Evolutionary conservation across 257 asterid species (phyloP), one percentile per base, ranked within the genome.

Genomic region (Nicotiana tomentosiformis): DNA sequence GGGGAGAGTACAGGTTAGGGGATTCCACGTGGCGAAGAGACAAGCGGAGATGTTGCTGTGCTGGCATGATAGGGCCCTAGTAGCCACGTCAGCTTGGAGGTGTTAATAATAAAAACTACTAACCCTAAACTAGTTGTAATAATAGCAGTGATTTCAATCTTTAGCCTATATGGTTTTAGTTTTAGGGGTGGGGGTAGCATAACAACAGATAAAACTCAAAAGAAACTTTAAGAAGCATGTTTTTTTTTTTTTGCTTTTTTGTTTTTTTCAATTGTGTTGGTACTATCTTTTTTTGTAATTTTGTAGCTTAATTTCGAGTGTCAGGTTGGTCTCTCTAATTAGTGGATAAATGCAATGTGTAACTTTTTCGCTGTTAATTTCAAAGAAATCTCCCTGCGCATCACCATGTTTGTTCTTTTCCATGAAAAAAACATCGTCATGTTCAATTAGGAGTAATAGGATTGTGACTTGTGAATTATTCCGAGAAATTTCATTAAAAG

Each of bases 1-100:
- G 37, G 80, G 97, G 89, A 88, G 92, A 83, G 87, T 90, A 61
- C 93, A 93, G 9, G 95, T 90, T 0, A 88, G 97, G 78, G 99
- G 99, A 7, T 94, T 96, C 93, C 98, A 92, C 86, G 97, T 94
- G 79, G 93, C 86, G 16, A 94, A 94, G 80, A 88, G 90, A 16
- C 98, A 92, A 86, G 95, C 93, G 18, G 99, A 96, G 94, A 88
- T 94, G 98, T 84, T 93, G 95, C 99, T 96, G 62, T 96, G 98
- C 88, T 96, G 99, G 99, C 96, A 94, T 55, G 96, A 91, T 35
- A 86, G 97, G 92, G 94, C 94, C 3, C 90, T 94, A 0, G 95
- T 90, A n/a, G 93, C 98, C 90, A 92, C 95, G 84, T 96, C 99
- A 82, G 95, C 98, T 0, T 96, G 99, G 99, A 88, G 95, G 91